A percentile compares a stretch with the other conserved stretches of the same genome.
Conservation (phyloP, 1,284 basidiomycete genomes). For the Puccinia coronata region DNA sequence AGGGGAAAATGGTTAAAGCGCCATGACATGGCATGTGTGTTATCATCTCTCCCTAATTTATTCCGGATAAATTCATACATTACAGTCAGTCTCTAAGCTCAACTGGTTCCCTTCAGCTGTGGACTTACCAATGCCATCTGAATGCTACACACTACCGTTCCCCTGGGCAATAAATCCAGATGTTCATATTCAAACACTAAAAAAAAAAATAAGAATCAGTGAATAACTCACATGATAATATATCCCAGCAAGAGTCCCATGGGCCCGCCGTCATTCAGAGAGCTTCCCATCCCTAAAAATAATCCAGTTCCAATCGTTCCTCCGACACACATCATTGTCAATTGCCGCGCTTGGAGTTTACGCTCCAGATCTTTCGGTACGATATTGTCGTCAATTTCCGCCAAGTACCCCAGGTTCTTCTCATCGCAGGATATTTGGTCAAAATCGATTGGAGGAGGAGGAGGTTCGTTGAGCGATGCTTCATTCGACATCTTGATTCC, state of each 20-base stretch:
- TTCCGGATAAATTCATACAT: background rate
- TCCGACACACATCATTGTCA: constrained; percentile 45
- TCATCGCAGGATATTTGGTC: background rate
- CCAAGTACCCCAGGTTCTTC: constrained; percentile 5
- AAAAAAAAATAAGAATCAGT: background rate
- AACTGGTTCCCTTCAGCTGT: background rate
- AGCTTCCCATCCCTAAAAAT: constrained; percentile 74
- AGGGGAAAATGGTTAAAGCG: constrained; percentile 28
- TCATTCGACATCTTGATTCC: background rate
- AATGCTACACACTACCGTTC: constrained; percentile 40
- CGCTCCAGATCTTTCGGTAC: background rate
- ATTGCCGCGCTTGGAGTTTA: constrained; percentile 44
- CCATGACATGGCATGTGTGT: constrained; percentile 33
- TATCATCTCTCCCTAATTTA: constrained; percentile 46
- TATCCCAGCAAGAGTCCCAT: constrained; percentile 60
- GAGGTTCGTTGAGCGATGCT: background rate
- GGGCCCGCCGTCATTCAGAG: constrained; percentile 61
- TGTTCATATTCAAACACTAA: background rate
- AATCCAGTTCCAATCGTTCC: constrained; percentile 49
- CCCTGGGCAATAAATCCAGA: background rate
- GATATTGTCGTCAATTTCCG: background rate
- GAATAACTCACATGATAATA: constrained; percentile 52
- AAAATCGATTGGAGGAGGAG: background rate
- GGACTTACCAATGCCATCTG: constrained; percentile 41
- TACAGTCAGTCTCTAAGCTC: background rate